These are phyloP conservation scores for Ustilago bromivora DNA, from an alignment of 1,284 basidiomycete genomes.

Conservation along the genomic window DNA sequence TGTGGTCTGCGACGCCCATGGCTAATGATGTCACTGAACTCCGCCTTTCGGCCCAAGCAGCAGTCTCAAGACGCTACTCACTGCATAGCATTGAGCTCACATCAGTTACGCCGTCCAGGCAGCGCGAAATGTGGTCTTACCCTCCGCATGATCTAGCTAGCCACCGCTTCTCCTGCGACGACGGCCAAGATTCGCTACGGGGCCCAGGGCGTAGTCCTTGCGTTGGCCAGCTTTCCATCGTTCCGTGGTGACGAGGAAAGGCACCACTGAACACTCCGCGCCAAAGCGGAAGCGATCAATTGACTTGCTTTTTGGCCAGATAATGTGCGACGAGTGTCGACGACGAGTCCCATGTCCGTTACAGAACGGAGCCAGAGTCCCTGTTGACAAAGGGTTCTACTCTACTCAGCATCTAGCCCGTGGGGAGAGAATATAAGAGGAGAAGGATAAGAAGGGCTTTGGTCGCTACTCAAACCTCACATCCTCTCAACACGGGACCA, in stretches of 20 bases:
- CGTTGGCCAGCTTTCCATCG: not conserved
- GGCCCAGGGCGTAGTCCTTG: conserved; percentile 8
- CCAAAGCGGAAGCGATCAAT: conserved; percentile 1
- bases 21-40: conserved; percentile 9
- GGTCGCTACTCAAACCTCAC: not conserved
- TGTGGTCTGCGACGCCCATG: conserved; percentile 27
- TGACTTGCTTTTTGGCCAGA: not conserved
- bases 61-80: not conserved
- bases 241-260: not conserved
- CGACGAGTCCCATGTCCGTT: not conserved
- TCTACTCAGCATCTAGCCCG: not conserved
- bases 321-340: conserved; percentile 1
- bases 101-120: not conserved
- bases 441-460: not conserved
- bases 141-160: not conserved
- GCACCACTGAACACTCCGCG: not conserved
- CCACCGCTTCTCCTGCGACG: not conserved
- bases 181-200: conserved; percentile 8
- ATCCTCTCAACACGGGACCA: not conserved
- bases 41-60: not conserved
- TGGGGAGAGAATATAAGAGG: not conserved
- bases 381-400: conserved; percentile 8
- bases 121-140: not conserved
- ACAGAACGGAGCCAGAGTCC: not conserved
- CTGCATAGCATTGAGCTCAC: not conserved